Percentiles rank a stretch among this genome's conserved stretches.
Evolutionary conservation across 2,329 filamentous ascomycete species (phyloP).

Genomic region (Eutypella sp.): DNA sequence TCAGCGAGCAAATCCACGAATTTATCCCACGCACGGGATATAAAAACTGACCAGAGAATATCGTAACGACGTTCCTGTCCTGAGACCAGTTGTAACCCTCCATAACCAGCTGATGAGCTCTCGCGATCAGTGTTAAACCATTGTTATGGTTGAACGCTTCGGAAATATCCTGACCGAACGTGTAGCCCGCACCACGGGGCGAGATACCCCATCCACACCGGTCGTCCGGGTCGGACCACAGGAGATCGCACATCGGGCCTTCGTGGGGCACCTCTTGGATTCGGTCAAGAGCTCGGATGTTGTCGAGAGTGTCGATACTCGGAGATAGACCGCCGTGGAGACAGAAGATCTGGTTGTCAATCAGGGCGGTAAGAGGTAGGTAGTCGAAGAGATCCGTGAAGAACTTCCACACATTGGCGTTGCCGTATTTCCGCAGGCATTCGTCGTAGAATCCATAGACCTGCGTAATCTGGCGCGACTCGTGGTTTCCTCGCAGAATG

Average conservation of each 20-base stretch:
- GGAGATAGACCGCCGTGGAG: constrained; percentile 94
- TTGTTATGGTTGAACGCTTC: constrained; percentile 99
- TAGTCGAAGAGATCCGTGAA: constrained; percentile 99
- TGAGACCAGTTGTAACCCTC: constrained; percentile 99
- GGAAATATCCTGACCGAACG: constrained; percentile 94
- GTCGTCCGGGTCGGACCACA: constrained; percentile 98
- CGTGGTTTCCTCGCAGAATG: constrained; percentile 97
- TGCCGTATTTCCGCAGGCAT: constrained; percentile 97
- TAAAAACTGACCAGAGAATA: constrained; percentile 75
- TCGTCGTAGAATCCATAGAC: constrained; percentile 99
- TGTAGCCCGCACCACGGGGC: constrained; percentile 89
- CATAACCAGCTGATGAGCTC: constrained; percentile 98
- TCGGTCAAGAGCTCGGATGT: constrained; percentile 90
- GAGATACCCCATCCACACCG: constrained; percentile 95
- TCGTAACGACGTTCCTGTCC: constrained; percentile 95
- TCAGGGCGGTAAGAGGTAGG: constrained; percentile 91
- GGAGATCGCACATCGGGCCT: constrained; percentile 93
- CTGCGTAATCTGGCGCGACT: constrained; percentile 97
- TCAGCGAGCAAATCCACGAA: constrained; percentile 5
- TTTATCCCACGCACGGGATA: background rate
- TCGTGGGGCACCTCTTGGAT: constrained; percentile 99
- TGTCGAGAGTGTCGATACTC: constrained; percentile 92
- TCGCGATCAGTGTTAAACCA: constrained; percentile 87
- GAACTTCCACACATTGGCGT: constrained; percentile 98
- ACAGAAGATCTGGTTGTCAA: constrained; percentile 99